These are phyloP conservation scores for Dovyalis caffra DNA, from an alignment of 345 rosid species.

Conservation along the genomic window DNA sequence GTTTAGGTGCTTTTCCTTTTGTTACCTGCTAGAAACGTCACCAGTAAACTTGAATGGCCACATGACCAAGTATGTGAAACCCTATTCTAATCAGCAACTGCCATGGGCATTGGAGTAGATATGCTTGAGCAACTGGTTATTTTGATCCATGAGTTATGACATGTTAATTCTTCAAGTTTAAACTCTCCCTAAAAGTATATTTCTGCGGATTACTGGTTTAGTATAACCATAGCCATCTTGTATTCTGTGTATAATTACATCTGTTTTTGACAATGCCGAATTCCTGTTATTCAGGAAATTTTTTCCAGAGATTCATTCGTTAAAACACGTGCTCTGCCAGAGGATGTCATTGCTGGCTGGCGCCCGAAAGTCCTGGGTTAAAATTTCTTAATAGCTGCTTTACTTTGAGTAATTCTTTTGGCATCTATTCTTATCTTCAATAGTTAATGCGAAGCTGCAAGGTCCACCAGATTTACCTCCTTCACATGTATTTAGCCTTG, in stretches of 20 bases:
- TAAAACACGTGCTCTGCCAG: constrained; percentile 67
- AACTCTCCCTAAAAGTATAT: neutral
- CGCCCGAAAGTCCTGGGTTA: constrained; percentile 77
- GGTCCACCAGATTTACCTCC: neutral
- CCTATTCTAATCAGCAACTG: too few relatives aligned
- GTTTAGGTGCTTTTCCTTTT: neutral
- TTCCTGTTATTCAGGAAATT: constrained; percentile 47
- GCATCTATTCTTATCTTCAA: neutral
- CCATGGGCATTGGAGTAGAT: neutral
- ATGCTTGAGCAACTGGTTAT: neutral
- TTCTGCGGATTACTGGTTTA: neutral
- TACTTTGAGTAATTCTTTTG: neutral
- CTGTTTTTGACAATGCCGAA: constrained; percentile 6
- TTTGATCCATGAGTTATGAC: neutral
- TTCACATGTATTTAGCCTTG: neutral
- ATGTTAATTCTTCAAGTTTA: neutral
- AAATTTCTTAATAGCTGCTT: neutral
- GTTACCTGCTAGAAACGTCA: neutral
- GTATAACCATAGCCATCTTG: neutral
- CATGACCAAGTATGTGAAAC: neutral
- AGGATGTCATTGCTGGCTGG: constrained; percentile 92
- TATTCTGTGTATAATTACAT: neutral
- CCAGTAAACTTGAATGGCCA: neutral
- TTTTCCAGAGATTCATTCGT: constrained; percentile 72
- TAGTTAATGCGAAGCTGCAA: neutral